Evolutionary conservation across 1,284 basidiomycete species (phyloP).

Genomic region (Cerrena zonata): DNA sequence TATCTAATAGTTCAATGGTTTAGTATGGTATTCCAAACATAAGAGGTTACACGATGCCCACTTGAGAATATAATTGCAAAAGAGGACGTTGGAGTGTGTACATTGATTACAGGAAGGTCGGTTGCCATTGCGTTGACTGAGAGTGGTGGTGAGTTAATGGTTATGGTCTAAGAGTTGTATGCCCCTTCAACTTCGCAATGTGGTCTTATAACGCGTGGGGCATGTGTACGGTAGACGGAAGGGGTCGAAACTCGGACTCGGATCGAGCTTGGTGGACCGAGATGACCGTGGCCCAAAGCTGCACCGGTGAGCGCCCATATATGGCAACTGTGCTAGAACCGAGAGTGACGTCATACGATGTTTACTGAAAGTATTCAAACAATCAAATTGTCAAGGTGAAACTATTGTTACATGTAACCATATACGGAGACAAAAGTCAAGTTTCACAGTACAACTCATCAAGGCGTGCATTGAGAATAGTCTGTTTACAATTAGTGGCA

Average conservation of each 20-base stretch:
- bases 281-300: too few species aligned
- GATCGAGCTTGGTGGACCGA: too few species aligned
- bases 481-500: neutral
- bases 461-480: neutral
- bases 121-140: slow-evolving; percentile 13
- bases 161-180: neutral
- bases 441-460: neutral
- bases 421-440: too few species aligned
- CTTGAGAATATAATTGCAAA: slow-evolving; percentile 69
- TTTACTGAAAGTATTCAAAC: too few species aligned
- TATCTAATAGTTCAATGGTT: slow-evolving; percentile 43
- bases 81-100: slow-evolving; percentile 69
- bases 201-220: neutral
- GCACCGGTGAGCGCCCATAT: neutral
- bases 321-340: neutral
- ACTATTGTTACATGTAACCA: too few species aligned
- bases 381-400: too few species aligned
- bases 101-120: slow-evolving; percentile 47
- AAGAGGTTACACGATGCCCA: slow-evolving; percentile 42
- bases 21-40: neutral
- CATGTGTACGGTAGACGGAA: neutral
- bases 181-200: neutral
- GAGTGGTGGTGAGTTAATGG: neutral
- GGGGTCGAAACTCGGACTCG: neutral
- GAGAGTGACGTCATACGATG: too few species aligned